A percentile compares a stretch with the other conserved stretches of the same genome.
These are phyloP conservation scores for Cornus controversa DNA, from an alignment of 148 eudicot genomes.

Conservation along the genomic window DNA sequence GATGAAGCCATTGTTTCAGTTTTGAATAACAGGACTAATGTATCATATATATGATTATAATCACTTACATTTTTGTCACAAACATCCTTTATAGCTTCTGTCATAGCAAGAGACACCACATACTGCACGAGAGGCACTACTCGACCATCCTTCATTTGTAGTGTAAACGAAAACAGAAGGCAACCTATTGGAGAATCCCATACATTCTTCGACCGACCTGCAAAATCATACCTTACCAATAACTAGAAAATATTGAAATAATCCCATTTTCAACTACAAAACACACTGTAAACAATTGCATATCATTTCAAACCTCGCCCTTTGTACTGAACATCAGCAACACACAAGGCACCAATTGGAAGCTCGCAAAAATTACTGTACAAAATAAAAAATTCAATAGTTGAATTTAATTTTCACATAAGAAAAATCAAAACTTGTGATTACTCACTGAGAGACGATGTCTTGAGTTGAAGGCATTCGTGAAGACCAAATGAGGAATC, in stretches of 20 bases:
- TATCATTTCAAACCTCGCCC: constrained; percentile 60
- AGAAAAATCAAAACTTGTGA: not conserved
- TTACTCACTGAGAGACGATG: constrained; percentile 63
- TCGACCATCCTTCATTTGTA: constrained; percentile 88
- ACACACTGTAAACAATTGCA: not conserved
- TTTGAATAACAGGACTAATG: not conserved
- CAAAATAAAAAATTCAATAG: not conserved
- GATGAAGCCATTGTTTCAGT: not conserved
- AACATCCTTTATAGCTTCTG: constrained; percentile 76
- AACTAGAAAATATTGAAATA: not conserved
- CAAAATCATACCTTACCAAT: constrained; percentile 17
- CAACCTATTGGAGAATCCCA: constrained; percentile 93
- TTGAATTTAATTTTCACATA: not conserved
- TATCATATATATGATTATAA: not conserved
- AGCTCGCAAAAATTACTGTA: constrained; percentile 70
- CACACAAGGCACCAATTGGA: constrained; percentile 80
- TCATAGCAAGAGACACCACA: constrained; percentile 81
- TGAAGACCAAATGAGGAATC: constrained; percentile 72
- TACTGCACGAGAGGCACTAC: constrained; percentile 80
- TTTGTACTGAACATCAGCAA: constrained; percentile 81
- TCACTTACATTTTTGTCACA: constrained; percentile 56
- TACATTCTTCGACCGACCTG: constrained; percentile 76
- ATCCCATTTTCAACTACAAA: not conserved
- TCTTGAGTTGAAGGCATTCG: constrained; percentile 78
- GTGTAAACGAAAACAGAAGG: constrained; percentile 74